Base-by-base conservation (phyloP, 495 filamentous ascomycete genomes). In the Aspergillus diversus region DNA sequence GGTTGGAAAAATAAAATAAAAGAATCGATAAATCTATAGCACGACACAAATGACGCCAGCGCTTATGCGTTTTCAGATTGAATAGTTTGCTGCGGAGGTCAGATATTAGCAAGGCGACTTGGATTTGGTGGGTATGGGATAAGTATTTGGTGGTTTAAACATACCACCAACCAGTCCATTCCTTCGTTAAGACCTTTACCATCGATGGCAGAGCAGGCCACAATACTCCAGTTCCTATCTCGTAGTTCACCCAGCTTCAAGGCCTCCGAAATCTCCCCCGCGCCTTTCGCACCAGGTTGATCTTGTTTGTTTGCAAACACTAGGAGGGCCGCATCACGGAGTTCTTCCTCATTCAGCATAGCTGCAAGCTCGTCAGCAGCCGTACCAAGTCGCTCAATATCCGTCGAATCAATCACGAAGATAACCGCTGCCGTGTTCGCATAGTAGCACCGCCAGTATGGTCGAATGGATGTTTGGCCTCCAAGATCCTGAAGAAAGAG, bases 281-380 rank as follows among this genome's bases (percentile, higher is more conserved):
- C 95, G 0, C 95, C 96, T 76, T 97, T 96, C 33, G 95, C 93
- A 21, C 95, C 96, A 4, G 95, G 95, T 71, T 98, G 95, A 78
- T 99, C 95, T 71, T 99, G 96, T 79, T 99, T 99, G 79, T 99
- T 99, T 60, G 95, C 95, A 77, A 99, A 99, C 5, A 99, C 96
- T 31, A 99, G 80, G 42, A 99, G 76, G 27, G 92, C 89, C 9
- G 96, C 94, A 66, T 98, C 96, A 61, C 89, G 89, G 33, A 99
- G 84, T 73, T 99, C 95, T 39, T 98, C 96, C 75, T 99, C 95
- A 72, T 93, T 93, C 59, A 99, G 76, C 96, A 99, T 99, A 3
- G 93, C 91, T 46, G 90, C 86, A 39, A 99, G 81, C 75, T 99
- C 95, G 68, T 97, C 95, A 8, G 92, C 87, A 1, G 95, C 95